Base-by-base conservation (phyloP, 805 yeast genomes). In the Brettanomyces sp. region DNA sequence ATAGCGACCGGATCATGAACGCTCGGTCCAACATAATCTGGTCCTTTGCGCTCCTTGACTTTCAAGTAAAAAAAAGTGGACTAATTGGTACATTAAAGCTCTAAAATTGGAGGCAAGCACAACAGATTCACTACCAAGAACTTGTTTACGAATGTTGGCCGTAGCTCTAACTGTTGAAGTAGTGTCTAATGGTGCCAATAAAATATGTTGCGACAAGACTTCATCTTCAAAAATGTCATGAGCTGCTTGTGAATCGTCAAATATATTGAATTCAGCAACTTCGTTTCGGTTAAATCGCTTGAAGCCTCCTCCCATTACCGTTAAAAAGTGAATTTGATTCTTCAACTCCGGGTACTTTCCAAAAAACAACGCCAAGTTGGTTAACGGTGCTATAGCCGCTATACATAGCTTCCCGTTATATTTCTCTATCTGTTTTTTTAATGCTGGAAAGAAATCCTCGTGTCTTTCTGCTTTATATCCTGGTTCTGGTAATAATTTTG, bases 1-100 rank as follows among this genome's bases (percentile, higher is more conserved):
- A 84, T 66, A 1, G 95, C 85, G 44, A 85, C 66, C 1, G 93
- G 91, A 60, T 86, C 95, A 62, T 87, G 95, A 1, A 85, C 70
- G 1, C 89, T 87, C 4, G 93, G 89, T 0, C 93, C 91, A 4
- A 58, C 49, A 41, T 54, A 59, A 28, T 24, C 50, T 49, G 59
- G 76, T 67, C 72, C 72, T 50, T 69, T 72, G 37, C 60, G 55
- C 24, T 65, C 64, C 36, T 65, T 65, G 56, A 74, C 72, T 8
- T 76, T 53, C 23, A 65, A 64, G 11, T 74, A 70, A 56, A 78
- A 79, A 79, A 49, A 68, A 77, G 9, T 68, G 64, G 53, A 80
- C 67, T 43, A 81, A 62, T 47, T 80, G 82, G 54, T 65, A 72
- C 56, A 76, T 69, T 66, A 80, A 65, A 46, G 64, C 67, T 49